These are phyloP conservation scores for Fusarium transvaalense DNA, from an alignment of 2,329 filamentous ascomycete genomes.

Conservation along the genomic window DNA sequence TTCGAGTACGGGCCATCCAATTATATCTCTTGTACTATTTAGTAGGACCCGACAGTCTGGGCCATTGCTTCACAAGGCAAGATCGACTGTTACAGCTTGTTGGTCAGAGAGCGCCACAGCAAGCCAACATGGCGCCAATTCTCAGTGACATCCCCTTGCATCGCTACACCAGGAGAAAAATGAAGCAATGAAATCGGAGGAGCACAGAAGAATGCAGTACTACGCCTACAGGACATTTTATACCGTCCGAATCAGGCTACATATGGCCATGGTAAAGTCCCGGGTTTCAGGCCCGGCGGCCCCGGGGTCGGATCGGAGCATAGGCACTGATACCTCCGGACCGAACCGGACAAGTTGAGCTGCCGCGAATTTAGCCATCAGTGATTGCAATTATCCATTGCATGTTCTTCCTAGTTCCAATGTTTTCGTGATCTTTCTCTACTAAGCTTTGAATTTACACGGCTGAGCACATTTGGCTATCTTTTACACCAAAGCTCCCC, in stretches of 20 bases:
- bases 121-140: conserved; percentile 20
- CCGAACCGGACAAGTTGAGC: conserved; percentile 21
- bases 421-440: not conserved
- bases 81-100: conserved; percentile 44
- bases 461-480: not conserved
- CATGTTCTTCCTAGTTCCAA: not conserved
- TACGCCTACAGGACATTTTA: not conserved
- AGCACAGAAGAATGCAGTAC: not conserved
- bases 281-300: conserved; percentile 45
- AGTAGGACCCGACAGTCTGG: conserved; percentile 44
- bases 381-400: not conserved
- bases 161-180: not conserved
- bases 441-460: not conserved
- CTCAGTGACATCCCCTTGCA: not conserved
- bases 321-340: conserved; percentile 18
- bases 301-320: conserved; percentile 33
- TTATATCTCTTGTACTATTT: conserved; percentile 29
- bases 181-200: not conserved
- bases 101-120: conserved; percentile 41
- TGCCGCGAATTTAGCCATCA: conserved; percentile 20
- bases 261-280: conserved; percentile 8
- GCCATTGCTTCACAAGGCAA: conserved; percentile 41
- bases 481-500: conserved; percentile 6
- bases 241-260: not conserved
- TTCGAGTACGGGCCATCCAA: conserved; percentile 36